Evolutionary conservation across 345 rosid species (phyloP), one percentile per base, ranked within the genome.

Genomic region (Eucalyptus cloeziana): DNA sequence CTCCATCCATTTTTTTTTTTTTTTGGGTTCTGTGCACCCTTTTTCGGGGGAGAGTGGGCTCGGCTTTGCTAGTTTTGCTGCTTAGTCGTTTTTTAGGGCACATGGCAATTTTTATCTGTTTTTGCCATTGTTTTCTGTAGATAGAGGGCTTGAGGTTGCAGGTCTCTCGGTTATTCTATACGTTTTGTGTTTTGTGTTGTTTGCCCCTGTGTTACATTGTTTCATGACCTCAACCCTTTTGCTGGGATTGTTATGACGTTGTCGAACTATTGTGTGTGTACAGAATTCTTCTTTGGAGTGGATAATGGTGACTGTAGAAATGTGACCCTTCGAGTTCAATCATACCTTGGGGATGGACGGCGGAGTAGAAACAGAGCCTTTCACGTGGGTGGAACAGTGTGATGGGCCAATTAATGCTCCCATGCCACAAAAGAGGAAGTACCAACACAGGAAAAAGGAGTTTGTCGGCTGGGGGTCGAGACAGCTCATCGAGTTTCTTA

Each of bases 401-500:
- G 85, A 91, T 7, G 93, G 88, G 51, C 86, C 88, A 17, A 49
- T 50, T 33, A 25, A 30, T 85, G n/a, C 50, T 90, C 49, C 90
- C 76, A 25, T 19, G 27, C 71, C 89, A 24, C 81, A 87, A 86
- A 95, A 93, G 90, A 93, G 96, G 88, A 96, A 93, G 91, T 91
- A 60, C 11, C 93, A 83, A 88, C 86, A 93, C 3, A 94, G 92
- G 93, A 92, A 92, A 69, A 44, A 89, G 88, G 94, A 94, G 51
- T 96, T 91, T 91, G 79, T 92, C 85, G 95, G 99, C 49, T 96
- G 99, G 99, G 98, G 96, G n/a, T 97, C 97, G 5, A 94, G 90
- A 45, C 95, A 92, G 9, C 97, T 97, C 25, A 90, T 94, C 76
- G 94, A 92, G 88, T 96, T 96, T 92, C 96, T 97, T 33, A 76